Base-by-base conservation (phyloP, 805 yeast species). In the Cyberlindnera mrakii region DNA sequence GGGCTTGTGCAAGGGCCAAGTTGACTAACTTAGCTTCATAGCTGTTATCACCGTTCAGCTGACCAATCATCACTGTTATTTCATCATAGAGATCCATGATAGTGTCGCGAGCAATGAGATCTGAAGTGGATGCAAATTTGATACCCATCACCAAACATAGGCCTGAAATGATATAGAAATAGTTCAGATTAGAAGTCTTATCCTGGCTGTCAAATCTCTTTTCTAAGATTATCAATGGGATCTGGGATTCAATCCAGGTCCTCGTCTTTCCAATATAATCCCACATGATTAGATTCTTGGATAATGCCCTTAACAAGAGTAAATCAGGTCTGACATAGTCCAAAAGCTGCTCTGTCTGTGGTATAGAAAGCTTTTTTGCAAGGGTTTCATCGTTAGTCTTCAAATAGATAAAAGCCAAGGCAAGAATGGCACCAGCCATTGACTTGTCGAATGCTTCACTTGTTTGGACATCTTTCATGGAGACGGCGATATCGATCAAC, bases 301-400 rank as follows among this genome's bases (percentile, higher is more conserved):
- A 77, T 52, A 83, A 71, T 10, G 82, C 77, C 33, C 83, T 68
- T 54, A 88, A 65, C 51, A 87, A 65, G 31, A 87, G 62, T 15
- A 85, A 57, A 53, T 88, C 96, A 0, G 98, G 96, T 46, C 96
- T 71, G 25, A 82, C 68, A 52, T 88, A 55, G 35, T 78, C 85
- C 14, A 83, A 59, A 18, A 80, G 61, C 48, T 77, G 80, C 40
- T 69, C 72, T 0, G 80, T 71, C n/a, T 61, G 60, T 1, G 95
- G 93, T 11, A 83, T 66, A 35, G 66, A 64, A 30, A 88, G 57
- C 53, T 80, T 82, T 18, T 64, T 62, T 0, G 95, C 91, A 34
- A 89, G 68, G 0, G 71, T 62, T 1, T 50, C 40, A 53, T 85
- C 77, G 33, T 75, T 76, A 1, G 95, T 80, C 50, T 76, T 82